Conservation (phyloP, 2,329 filamentous ascomycete genomes). For the Diaporthe amygdali region DNA sequence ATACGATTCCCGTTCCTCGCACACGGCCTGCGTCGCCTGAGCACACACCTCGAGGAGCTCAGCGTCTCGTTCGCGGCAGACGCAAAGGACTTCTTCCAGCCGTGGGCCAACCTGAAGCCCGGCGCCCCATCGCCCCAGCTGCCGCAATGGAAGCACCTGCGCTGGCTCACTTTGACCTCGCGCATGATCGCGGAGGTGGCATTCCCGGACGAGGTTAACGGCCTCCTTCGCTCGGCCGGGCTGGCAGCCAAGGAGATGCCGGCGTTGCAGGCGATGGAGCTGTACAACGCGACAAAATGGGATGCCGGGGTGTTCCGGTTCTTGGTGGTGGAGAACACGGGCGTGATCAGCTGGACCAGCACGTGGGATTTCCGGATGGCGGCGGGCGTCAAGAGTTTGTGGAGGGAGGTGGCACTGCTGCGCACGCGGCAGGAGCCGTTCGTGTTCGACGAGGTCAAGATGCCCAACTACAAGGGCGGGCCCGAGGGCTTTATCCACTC, state of each 20-base stretch:
- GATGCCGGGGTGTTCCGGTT: conserved; percentile 35
- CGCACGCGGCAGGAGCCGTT: conserved; percentile 17
- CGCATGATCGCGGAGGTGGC: conserved; percentile 27
- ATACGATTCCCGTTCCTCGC: conserved; percentile 20
- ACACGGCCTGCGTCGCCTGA: conserved; percentile 14
- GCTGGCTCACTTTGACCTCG: conserved; percentile 33
- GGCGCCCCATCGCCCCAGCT: neutral
- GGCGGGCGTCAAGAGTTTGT: conserved; percentile 13
- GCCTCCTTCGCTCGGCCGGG: conserved; percentile 29
- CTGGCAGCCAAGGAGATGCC: conserved; percentile 34
- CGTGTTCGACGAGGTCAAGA: conserved; percentile 22
- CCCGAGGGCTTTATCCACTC: conserved; percentile 25
- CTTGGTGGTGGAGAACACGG: conserved; percentile 20
- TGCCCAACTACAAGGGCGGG: conserved; percentile 9
- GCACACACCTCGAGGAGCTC: conserved; percentile 20
- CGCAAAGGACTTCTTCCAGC: conserved; percentile 31
- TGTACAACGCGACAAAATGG: conserved; percentile 32
- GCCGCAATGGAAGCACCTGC: conserved; percentile 31
- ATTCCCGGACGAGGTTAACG: conserved; percentile 29
- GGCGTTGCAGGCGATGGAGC: conserved; percentile 31
- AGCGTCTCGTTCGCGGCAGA: conserved; percentile 21
- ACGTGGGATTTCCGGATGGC: conserved; percentile 25
- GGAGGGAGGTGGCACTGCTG: conserved; percentile 23
- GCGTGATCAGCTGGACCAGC: conserved; percentile 26
- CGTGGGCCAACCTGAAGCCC: conserved; percentile 11